Percentiles rank a stretch among this genome's conserved stretches.
phyloP scores from a whole-genome alignment of 2,329 filamentous ascomycete genomes.

The Cordyceps militaris region DNA sequence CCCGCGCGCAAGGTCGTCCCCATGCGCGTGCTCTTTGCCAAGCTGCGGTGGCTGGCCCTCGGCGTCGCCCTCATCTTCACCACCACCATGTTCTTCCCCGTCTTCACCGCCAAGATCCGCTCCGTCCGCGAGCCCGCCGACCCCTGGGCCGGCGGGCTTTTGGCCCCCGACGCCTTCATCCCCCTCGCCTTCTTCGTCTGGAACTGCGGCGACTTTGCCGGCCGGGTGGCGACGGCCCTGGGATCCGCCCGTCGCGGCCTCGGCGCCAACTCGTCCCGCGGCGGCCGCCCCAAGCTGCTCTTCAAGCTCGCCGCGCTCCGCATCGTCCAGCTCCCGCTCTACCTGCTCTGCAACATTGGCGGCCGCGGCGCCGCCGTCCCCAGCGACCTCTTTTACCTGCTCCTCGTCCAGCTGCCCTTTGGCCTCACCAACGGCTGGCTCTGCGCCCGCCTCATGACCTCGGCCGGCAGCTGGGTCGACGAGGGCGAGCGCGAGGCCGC shows the following conservation, averaged over 20 bases:
- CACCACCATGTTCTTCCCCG: conserved; percentile 89
- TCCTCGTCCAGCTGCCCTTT: conserved; percentile 76
- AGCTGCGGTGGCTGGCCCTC: conserved; percentile 71
- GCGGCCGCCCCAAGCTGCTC: conserved; percentile 57
- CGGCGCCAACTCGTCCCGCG: conserved; percentile 16
- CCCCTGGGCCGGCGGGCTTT: conserved; percentile 42
- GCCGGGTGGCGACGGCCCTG: conserved; percentile 58
- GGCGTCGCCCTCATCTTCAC: conserved; percentile 75
- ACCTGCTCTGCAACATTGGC: conserved; percentile 81
- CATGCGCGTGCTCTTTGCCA: conserved; percentile 62
- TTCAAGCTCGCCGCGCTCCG: conserved; percentile 62
- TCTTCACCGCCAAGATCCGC: conserved; percentile 67
- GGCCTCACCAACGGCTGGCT: conserved; percentile 84
- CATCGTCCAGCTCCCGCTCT: conserved; percentile 70
- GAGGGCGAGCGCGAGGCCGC: conserved; percentile 79
- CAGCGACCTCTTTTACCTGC: conserved; percentile 83
- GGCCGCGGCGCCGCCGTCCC: conserved; percentile 65
- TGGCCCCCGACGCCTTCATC: conserved; percentile 73
- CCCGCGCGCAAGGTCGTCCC: conserved; percentile 41
- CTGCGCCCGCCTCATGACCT: conserved; percentile 86
- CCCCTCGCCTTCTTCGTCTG: conserved; percentile 86
- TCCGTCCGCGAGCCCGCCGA: conserved; percentile 30
- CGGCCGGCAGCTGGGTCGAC: conserved; percentile 72
- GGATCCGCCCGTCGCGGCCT: conserved; percentile 47
- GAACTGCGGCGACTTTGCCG: conserved; percentile 81